Conservation (phyloP, 2,329 filamentous ascomycete species). For the Alternaria atra region DNA sequence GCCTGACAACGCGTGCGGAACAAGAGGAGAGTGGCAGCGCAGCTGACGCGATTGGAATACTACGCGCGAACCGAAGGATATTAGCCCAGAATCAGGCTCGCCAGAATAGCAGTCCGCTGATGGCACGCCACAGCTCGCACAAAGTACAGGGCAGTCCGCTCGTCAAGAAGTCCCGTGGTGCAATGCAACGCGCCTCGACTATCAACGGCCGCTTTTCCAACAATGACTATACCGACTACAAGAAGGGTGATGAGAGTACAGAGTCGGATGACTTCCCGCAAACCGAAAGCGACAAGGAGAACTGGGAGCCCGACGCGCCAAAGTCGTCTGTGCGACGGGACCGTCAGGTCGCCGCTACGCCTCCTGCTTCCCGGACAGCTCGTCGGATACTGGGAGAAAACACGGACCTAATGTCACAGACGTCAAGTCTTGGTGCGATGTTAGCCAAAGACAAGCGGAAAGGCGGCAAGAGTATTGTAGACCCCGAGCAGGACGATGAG, state of each 20-base stretch:
- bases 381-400: conserved; percentile 60
- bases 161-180: conserved; percentile 48
- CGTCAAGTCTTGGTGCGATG: conserved; percentile 48
- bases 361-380: conserved; percentile 42
- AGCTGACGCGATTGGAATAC: conserved; percentile 80
- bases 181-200: conserved; percentile 49
- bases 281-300: conserved; percentile 93
- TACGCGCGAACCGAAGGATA: conserved; percentile 71
- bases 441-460: conserved; percentile 45
- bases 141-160: conserved; percentile 43
- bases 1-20: conserved; percentile 81
- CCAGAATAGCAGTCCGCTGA: conserved; percentile 67
- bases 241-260: conserved; percentile 35
- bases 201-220: conserved; percentile 46
- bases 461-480: conserved; percentile 43
- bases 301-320: conserved; percentile 69
- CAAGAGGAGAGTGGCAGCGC: conserved; percentile 82
- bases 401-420: conserved; percentile 52
- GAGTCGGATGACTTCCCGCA: conserved; percentile 62
- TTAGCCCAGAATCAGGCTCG: conserved; percentile 67
- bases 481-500: conserved; percentile 66
- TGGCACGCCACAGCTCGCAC: conserved; percentile 38
- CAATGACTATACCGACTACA: conserved; percentile 26
- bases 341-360: conserved; percentile 34
- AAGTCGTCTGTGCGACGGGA: conserved; percentile 43